Percentiles rank a stretch among this genome's conserved stretches.
These are phyloP conservation scores for Periconia macrospinosa DNA, from an alignment of 2,329 filamentous ascomycete species.

Conservation along the genomic window DNA sequence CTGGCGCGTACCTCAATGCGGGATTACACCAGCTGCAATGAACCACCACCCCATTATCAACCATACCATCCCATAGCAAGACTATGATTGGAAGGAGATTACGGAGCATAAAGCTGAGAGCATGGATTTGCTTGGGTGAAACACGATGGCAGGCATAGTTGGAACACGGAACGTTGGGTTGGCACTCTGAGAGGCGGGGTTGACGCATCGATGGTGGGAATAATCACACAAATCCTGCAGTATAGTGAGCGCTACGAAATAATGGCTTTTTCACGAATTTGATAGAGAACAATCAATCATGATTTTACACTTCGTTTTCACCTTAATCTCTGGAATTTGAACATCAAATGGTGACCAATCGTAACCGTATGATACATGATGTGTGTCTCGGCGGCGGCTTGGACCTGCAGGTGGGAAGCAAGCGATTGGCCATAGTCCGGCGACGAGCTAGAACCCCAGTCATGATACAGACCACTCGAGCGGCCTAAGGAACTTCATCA, in stretches of 20 bases:
- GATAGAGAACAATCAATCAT: constrained; percentile 12
- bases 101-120: too few species aligned
- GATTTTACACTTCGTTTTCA: constrained; percentile 13
- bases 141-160: constrained; percentile 14
- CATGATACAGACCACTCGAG: background rate
- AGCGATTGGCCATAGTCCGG: constrained; percentile 34
- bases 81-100: too few species aligned
- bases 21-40: too few species aligned
- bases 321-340: background rate
- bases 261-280: constrained; percentile 8
- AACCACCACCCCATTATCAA: too few species aligned
- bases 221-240: background rate
- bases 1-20: background rate
- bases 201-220: constrained; percentile 9
- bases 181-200: too few species aligned
- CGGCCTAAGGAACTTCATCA: constrained; percentile 11
- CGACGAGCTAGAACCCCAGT: background rate
- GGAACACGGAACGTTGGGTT: constrained; percentile 30
- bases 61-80: too few species aligned
- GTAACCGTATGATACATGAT: background rate
- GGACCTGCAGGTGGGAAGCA: constrained; percentile 2
- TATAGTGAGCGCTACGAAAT: constrained; percentile 15
- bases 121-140: constrained; percentile 25
- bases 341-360: constrained; percentile 18
- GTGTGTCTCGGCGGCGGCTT: constrained; percentile 21